These are phyloP conservation scores for Tetracentron sinense DNA, from an alignment of 164 flowering plant species.

Conservation along the genomic window DNA sequence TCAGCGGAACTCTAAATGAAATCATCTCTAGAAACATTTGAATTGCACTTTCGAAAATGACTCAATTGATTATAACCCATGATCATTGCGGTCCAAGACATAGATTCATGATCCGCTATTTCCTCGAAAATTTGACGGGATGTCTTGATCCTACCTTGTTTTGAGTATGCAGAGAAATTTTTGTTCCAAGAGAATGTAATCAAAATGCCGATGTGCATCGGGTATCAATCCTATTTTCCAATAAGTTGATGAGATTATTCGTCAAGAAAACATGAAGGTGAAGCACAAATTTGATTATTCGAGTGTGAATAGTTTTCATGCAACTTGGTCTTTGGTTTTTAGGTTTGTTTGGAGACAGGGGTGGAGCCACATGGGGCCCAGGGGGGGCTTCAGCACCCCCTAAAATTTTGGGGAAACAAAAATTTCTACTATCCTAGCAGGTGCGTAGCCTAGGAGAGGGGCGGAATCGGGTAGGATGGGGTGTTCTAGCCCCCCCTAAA, in stretches of 20 bases:
- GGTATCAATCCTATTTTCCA: slow-evolving; percentile 45
- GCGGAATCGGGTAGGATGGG: no score
- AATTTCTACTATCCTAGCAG: no score
- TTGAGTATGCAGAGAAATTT: slow-evolving; percentile 59
- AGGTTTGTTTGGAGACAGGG: slow-evolving; percentile 51
- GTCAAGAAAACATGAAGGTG: slow-evolving; percentile 45
- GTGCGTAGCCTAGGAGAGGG: no score
- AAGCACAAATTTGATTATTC: slow-evolving; percentile 54
- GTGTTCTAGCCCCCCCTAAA: no score
- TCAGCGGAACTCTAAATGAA: slow-evolving; percentile 32
- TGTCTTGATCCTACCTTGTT: slow-evolving; percentile 38
- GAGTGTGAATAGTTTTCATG: slow-evolving; percentile 54
- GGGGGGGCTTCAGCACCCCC: no score
- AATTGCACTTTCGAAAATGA: slow-evolving; percentile 38
- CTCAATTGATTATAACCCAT: slow-evolving; percentile 66
- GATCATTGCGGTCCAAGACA: slow-evolving; percentile 82
- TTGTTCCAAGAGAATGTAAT: slow-evolving; percentile 31
- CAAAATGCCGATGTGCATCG: slow-evolving; percentile 23
- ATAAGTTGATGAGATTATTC: slow-evolving; percentile 65
- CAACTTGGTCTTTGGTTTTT: slow-evolving; percentile 28
- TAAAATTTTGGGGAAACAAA: no score
- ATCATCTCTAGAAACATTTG: slow-evolving; percentile 60
- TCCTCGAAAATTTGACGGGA: slow-evolving; percentile 40
- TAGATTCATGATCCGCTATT: slow-evolving; percentile 68
- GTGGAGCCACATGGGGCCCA: no score